These are phyloP conservation scores for Paecilomyces sp. DNA, from an alignment of 2,329 filamentous ascomycete genomes.

Conservation along the genomic window DNA sequence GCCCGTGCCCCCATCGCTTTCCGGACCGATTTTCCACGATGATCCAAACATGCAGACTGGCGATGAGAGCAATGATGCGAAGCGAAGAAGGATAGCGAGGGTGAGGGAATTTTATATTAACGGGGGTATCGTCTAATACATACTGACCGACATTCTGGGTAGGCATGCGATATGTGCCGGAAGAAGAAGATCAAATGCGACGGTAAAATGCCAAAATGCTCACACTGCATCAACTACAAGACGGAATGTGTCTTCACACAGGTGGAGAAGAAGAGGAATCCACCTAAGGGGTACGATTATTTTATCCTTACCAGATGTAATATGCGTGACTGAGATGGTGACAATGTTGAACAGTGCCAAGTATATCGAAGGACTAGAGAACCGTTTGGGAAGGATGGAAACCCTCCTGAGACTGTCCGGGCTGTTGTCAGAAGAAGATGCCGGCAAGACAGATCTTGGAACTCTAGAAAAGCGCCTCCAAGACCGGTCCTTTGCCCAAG, in stretches of 20 bases:
- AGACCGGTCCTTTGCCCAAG: conserved; percentile 37
- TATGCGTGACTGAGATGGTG: conserved; percentile 9
- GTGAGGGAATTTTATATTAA: conserved; percentile 43
- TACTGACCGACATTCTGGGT: conserved; percentile 8
- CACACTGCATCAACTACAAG: conserved; percentile 96
- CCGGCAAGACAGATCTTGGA: conserved; percentile 77
- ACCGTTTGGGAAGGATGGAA: conserved; percentile 92
- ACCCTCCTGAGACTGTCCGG: conserved; percentile 80
- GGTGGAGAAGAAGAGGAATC: conserved; percentile 96
- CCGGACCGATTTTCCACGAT: conserved; percentile 31
- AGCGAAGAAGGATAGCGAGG: conserved; percentile 79
- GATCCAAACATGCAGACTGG: conserved; percentile 37
- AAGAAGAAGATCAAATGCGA: conserved; percentile 96
- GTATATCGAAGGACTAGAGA: conserved; percentile 95
- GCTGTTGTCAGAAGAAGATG: conserved; percentile 76
- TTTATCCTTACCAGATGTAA: neutral
- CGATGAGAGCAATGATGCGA: conserved; percentile 66
- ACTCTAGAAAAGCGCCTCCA: conserved; percentile 72
- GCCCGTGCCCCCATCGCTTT: conserved; percentile 47
- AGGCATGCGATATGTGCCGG: conserved; percentile 94
- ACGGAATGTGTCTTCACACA: conserved; percentile 96
- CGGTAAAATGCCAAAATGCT: conserved; percentile 88
- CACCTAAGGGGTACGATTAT: conserved; percentile 76
- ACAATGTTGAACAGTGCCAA: conserved; percentile 59
- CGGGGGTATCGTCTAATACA: conserved; percentile 1